A percentile compares a stretch with the other conserved stretches of the same genome.
Evolutionary conservation across 495 filamentous ascomycete genomes (phyloP).

Genomic region (Aspergillus indologenus): DNA sequence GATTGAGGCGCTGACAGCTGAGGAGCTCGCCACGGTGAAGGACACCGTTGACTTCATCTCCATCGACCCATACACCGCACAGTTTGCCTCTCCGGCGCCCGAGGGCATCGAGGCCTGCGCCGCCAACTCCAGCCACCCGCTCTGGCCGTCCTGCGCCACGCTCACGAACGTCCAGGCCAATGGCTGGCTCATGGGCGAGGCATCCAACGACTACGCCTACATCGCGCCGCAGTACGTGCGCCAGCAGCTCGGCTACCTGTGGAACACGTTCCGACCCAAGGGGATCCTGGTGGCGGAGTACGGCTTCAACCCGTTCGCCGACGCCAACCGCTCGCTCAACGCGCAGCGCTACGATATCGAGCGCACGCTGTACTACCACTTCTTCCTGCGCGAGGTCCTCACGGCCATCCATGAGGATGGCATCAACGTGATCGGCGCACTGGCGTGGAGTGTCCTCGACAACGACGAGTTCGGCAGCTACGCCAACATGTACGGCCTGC

Average conservation of each 20-base stretch:
- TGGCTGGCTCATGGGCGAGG: conserved; percentile 43
- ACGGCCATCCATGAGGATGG: conserved; percentile 45
- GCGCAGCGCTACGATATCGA: conserved; percentile 40
- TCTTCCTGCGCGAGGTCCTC: conserved; percentile 42
- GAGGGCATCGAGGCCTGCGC: conserved; percentile 36
- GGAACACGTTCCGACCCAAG: conserved; percentile 39
- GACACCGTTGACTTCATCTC: conserved; percentile 44
- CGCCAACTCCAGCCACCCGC: conserved; percentile 28
- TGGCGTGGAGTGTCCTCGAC: conserved; percentile 45
- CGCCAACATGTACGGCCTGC: conserved; percentile 39
- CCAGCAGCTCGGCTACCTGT: conserved; percentile 40
- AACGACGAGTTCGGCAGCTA: conserved; percentile 49
- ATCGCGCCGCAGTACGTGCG: conserved; percentile 42
- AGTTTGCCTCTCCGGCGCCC: conserved; percentile 35
- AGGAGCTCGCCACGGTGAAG: conserved; percentile 32
- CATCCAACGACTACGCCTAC: conserved; percentile 40
- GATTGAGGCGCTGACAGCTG: conserved; percentile 27
- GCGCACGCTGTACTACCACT: conserved; percentile 40
- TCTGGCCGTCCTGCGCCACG: conserved; percentile 41
- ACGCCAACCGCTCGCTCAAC: conserved; percentile 26
- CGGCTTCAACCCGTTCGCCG: conserved; percentile 37
- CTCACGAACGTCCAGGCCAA: conserved; percentile 33
- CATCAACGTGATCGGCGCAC: conserved; percentile 41
- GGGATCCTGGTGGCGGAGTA: conserved; percentile 39
- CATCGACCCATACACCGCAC: conserved; percentile 47